Percentiles rank a stretch among this genome's conserved stretches.
These are phyloP conservation scores for Rhodotorula babjevae DNA, from an alignment of 768 basidiomycete genomes.

Conservation along the genomic window DNA sequence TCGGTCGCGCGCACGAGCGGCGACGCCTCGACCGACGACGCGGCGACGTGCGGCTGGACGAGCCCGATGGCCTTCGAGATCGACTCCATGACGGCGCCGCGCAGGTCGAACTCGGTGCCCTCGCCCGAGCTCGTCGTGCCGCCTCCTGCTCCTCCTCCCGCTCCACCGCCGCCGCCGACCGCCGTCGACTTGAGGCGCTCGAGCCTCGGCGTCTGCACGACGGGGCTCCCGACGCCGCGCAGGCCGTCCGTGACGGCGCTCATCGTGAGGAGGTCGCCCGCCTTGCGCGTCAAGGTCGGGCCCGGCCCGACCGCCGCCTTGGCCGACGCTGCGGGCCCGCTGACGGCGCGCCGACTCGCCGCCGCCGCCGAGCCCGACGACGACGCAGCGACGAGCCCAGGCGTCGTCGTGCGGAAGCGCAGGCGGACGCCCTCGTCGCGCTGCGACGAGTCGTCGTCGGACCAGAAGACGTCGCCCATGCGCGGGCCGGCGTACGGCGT, in stretches of 20 bases:
- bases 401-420: background rate
- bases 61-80: slow-evolving; percentile 96
- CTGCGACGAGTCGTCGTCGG: slow-evolving; percentile 14
- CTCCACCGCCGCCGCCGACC: too few relatives aligned
- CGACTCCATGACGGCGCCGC: slow-evolving; percentile 93
- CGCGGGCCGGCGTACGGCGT: slow-evolving; percentile 39
- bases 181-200: slow-evolving; percentile 15
- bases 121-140: background rate
- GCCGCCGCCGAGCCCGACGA: background rate
- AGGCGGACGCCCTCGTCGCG: slow-evolving; percentile 31
- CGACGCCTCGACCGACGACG: slow-evolving; percentile 43
- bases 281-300: slow-evolving; percentile 44
- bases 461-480: slow-evolving; percentile 40
- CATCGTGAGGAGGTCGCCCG: slow-evolving; percentile 51
- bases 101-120: slow-evolving; percentile 79
- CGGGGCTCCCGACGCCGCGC: background rate
- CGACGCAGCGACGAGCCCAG: background rate
- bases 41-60: slow-evolving; percentile 64
- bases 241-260: slow-evolving; percentile 25
- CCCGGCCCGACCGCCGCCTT: background rate
- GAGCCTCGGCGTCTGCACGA: slow-evolving; percentile 12
- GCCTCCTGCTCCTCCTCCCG: too few relatives aligned
- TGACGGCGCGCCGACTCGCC: background rate
- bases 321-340: background rate
- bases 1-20: slow-evolving; percentile 45